Percentiles rank a stretch among this genome's conserved stretches.
phyloP scores from a whole-genome alignment of 2,329 filamentous ascomycete genomes.

The Dothiorella sarmentorum region DNA sequence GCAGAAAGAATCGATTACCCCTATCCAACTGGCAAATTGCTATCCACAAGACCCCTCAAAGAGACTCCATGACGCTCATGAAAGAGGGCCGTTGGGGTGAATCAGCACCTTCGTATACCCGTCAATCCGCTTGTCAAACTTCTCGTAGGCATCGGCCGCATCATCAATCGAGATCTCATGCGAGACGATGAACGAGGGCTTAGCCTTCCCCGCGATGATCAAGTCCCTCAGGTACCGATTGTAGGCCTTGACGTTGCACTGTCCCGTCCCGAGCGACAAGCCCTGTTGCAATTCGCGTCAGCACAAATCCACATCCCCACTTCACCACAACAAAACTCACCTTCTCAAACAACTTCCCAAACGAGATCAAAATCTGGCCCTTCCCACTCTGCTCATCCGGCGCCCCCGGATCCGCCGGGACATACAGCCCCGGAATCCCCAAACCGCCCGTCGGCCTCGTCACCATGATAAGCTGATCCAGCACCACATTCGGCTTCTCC shows the following conservation, averaged over 20 bases:
- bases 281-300: slow-evolving; percentile 41
- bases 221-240: slow-evolving; percentile 64
- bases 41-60: too few relatives aligned
- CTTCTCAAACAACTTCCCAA: slow-evolving; percentile 68
- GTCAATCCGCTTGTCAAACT: slow-evolving; percentile 63
- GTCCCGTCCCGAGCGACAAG: slow-evolving; percentile 57
- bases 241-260: slow-evolving; percentile 67
- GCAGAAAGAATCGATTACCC: too few relatives aligned
- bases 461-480: slow-evolving; percentile 62
- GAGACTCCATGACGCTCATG: too few relatives aligned
- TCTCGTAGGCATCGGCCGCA: slow-evolving; percentile 59
- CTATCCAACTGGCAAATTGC: too few relatives aligned
- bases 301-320: background rate
- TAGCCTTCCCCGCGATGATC: slow-evolving; percentile 62
- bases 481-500: slow-evolving; percentile 60
- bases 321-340: slow-evolving; percentile 31
- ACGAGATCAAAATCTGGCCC: slow-evolving; percentile 61
- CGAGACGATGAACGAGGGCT: slow-evolving; percentile 64
- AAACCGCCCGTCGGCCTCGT: slow-evolving; percentile 60
- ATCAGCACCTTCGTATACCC: slow-evolving; percentile 67
- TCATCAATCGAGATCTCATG: slow-evolving; percentile 63
- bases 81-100: slow-evolving; percentile 55
- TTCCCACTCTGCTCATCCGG: slow-evolving; percentile 59
- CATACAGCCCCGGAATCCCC: slow-evolving; percentile 57
- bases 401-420: slow-evolving; percentile 58